Evolutionary conservation across 2,329 filamentous ascomycete genomes (phyloP).

Genomic region (Ophiostoma montium): DNA sequence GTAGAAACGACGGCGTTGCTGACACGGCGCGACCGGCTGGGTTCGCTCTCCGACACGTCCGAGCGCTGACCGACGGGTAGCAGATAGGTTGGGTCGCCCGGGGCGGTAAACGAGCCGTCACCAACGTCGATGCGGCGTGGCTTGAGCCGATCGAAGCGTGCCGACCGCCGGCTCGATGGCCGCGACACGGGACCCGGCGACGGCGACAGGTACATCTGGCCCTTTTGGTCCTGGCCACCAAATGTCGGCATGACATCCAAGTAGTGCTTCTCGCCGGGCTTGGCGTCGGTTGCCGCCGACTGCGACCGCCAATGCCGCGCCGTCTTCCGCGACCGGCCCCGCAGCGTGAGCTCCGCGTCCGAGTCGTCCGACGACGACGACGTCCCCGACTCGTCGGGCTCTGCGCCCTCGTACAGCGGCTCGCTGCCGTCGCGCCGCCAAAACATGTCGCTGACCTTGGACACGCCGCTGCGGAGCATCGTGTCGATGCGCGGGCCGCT

Average conservation of each 20-base stretch:
- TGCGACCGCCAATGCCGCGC: constrained; percentile 19
- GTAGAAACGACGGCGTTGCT: background rate
- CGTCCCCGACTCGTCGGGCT: constrained; percentile 6
- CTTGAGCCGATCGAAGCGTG: constrained; percentile 33
- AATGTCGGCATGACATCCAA: constrained; percentile 40
- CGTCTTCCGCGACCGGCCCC: constrained; percentile 26
- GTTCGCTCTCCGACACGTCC: constrained; percentile 8
- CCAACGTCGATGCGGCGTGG: constrained; percentile 34
- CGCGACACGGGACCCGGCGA: constrained; percentile 15
- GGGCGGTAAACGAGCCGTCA: constrained; percentile 26
- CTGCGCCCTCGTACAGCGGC: background rate
- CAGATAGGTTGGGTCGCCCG: constrained; percentile 15
- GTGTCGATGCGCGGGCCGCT: constrained; percentile 55
- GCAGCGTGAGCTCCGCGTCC: constrained; percentile 26
- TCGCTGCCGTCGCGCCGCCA: constrained; percentile 36
- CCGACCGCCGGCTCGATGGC: constrained; percentile 26
- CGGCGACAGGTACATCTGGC: background rate
- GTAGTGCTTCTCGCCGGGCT: constrained; percentile 27
- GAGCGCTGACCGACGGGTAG: background rate
- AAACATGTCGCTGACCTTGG: constrained; percentile 40
- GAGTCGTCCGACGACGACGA: constrained; percentile 29
- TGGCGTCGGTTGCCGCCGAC: background rate
- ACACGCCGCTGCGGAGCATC: constrained; percentile 47
- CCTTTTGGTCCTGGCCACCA: constrained; percentile 15
- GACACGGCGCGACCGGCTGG: constrained; percentile 3